A percentile compares a stretch with the other conserved stretches of the same genome.
Conservation (phyloP, 306 rosid genomes). For the Fragaria iinumae region DNA sequence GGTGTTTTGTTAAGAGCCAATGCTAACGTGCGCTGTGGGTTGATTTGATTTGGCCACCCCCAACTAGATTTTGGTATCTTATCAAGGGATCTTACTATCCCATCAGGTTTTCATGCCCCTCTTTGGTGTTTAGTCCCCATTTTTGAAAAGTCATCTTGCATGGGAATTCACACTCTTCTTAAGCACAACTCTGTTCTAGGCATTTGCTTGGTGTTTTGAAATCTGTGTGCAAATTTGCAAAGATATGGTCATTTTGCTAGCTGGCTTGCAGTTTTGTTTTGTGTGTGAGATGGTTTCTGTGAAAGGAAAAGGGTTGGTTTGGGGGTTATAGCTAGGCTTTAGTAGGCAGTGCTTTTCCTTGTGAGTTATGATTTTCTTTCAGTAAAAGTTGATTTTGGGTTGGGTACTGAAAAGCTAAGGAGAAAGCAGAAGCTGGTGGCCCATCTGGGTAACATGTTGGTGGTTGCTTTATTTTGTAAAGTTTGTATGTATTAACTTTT, state of each 20-base stretch:
- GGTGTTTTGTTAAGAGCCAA: constrained; percentile 2
- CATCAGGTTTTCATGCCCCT: constrained; percentile 19
- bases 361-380: background rate
- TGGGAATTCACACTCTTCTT: background rate
- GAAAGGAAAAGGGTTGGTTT: background rate
- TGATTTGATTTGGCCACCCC: constrained; percentile 7
- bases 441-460: constrained; percentile 5
- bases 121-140: background rate
- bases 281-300: constrained; percentile 3
- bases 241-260: background rate
- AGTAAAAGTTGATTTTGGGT: background rate
- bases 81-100: constrained; percentile 6
- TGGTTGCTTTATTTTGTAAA: constrained; percentile 7
- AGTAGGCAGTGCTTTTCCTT: background rate
- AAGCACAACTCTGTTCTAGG: background rate
- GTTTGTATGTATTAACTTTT: constrained; percentile 15
- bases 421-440: constrained; percentile 15
- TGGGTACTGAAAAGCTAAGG: background rate
- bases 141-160: constrained; percentile 18
- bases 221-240: background rate
- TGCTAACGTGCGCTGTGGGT: constrained; percentile 30
- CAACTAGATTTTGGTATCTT: background rate
- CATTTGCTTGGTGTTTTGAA: background rate
- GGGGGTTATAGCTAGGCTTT: background rate
- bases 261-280: background rate